Evolutionary conservation across 345 rosid genomes (phyloP).

Genomic region (Salix exigua): DNA sequence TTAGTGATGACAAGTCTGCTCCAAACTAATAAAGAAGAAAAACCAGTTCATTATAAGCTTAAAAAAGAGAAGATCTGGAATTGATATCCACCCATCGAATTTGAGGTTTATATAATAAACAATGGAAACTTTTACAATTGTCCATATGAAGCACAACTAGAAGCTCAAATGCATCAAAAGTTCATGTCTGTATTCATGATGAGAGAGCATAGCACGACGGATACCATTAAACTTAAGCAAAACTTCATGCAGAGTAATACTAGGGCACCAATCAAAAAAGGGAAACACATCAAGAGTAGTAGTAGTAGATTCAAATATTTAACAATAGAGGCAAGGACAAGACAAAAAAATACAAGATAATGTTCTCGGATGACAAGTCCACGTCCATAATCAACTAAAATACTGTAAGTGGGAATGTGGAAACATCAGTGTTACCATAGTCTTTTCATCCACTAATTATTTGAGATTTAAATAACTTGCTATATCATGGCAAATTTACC

Average conservation of each 20-base stretch:
- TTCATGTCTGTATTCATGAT: background rate
- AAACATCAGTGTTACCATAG: background rate
- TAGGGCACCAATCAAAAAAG: no score
- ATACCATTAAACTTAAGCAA: background rate
- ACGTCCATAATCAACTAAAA: background rate
- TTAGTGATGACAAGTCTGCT: background rate
- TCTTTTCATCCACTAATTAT: background rate
- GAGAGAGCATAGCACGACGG: background rate
- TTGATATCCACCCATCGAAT: background rate
- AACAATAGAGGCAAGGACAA: background rate
- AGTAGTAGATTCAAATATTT: background rate
- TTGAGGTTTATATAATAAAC: background rate
- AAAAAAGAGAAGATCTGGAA: background rate
- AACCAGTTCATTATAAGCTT: background rate
- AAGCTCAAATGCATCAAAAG: background rate
- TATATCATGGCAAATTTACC: background rate
- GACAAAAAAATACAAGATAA: background rate
- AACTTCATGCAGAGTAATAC: background rate
- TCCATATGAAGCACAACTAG: background rate
- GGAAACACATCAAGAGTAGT: no score
- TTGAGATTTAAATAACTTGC: background rate
- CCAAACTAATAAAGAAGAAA: background rate
- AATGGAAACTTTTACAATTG: background rate
- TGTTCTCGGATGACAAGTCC: background rate
- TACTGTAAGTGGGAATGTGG: background rate